These are phyloP conservation scores for Aspergillus sclerotialis DNA, from an alignment of 2,329 filamentous ascomycete species.

Conservation along the genomic window DNA sequence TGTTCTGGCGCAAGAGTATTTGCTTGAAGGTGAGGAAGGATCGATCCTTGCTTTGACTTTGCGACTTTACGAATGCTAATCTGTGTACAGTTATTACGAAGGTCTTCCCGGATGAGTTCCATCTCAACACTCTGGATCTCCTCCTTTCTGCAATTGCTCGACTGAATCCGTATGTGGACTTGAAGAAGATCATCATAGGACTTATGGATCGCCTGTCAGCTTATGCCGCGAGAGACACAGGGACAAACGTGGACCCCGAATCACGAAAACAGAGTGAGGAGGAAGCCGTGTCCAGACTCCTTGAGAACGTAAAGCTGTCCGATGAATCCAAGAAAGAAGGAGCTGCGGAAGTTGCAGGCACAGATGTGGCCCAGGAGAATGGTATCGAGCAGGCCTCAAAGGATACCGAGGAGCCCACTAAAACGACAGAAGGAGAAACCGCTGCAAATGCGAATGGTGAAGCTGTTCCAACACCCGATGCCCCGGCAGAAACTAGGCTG, in stretches of 20 bases:
- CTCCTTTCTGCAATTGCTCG: slow-evolving; percentile 88
- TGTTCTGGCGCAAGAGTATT: slow-evolving; percentile 92
- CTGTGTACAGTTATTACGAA: slow-evolving; percentile 73
- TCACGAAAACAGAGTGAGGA: slow-evolving; percentile 73
- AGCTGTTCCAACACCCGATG: slow-evolving; percentile 28
- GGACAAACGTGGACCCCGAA: slow-evolving; percentile 61
- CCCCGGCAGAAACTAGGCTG: slow-evolving; percentile 65
- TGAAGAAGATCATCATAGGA: slow-evolving; percentile 96
- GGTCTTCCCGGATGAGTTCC: slow-evolving; percentile 97
- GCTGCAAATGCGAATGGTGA: slow-evolving; percentile 27
- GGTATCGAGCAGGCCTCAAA: slow-evolving; percentile 27
- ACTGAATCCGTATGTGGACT: slow-evolving; percentile 91
- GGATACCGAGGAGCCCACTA: slow-evolving; percentile 16
- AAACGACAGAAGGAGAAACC: slow-evolving; percentile 20
- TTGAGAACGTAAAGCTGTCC: slow-evolving; percentile 67
- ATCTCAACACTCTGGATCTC: slow-evolving; percentile 92
- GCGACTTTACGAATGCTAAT: slow-evolving; percentile 15
- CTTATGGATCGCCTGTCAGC: slow-evolving; percentile 94
- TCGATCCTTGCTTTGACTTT: background rate
- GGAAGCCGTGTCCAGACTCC: slow-evolving; percentile 68
- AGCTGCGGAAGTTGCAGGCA: slow-evolving; percentile 28
- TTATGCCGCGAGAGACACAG: slow-evolving; percentile 85
- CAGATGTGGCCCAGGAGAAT: slow-evolving; percentile 27
- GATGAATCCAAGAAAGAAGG: slow-evolving; percentile 49
- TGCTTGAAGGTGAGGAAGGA: slow-evolving; percentile 61